Evolutionary conservation across 2,329 filamentous ascomycete genomes (phyloP).

Genomic region (Cladosporium sp.): DNA sequence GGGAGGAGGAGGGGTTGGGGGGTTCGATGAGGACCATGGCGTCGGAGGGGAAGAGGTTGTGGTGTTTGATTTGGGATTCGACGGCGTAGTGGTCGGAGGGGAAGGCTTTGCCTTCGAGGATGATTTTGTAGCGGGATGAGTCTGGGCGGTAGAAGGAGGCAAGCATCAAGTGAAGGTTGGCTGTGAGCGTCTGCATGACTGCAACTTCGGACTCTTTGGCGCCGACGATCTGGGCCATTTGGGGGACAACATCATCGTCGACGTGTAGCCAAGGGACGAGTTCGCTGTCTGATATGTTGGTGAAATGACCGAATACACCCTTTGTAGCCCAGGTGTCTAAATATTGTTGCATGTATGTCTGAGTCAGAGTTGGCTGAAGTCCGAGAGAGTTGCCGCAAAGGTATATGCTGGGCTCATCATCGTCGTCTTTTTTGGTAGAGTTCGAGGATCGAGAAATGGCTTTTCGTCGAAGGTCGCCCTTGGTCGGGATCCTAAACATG

Average conservation of each 20-base stretch:
- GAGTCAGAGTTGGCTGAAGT: conserved; percentile 66
- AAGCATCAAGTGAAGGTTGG: conserved; percentile 75
- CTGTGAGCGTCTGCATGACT: conserved; percentile 81
- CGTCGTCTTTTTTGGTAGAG: conserved; percentile 2
- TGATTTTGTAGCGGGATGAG: conserved; percentile 63
- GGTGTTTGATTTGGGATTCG: conserved; percentile 70
- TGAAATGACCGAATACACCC: conserved; percentile 80
- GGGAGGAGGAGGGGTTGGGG: conserved; percentile 45
- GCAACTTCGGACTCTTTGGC: conserved; percentile 68
- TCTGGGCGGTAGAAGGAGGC: conserved; percentile 75
- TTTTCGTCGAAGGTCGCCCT: conserved; percentile 10
- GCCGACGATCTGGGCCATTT: conserved; percentile 69
- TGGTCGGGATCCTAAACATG: conserved; percentile 11
- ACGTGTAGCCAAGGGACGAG: conserved; percentile 71
- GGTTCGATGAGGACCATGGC: conserved; percentile 68
- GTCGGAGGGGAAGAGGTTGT: conserved; percentile 58
- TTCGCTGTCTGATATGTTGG: conserved; percentile 58
- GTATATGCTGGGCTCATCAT: conserved; percentile 56
- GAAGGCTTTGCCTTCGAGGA: conserved; percentile 85
- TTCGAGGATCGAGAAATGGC: neutral
- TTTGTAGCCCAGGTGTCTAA: conserved; percentile 78
- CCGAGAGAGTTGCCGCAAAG: conserved; percentile 88
- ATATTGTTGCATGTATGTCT: conserved; percentile 62
- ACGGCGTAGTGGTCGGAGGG: conserved; percentile 85
- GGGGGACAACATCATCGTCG: conserved; percentile 64